Evolutionary conservation across 257 asterid species (phyloP), one percentile per base, ranked within the genome.

Genomic region (Salvia miltiorrhiza): DNA sequence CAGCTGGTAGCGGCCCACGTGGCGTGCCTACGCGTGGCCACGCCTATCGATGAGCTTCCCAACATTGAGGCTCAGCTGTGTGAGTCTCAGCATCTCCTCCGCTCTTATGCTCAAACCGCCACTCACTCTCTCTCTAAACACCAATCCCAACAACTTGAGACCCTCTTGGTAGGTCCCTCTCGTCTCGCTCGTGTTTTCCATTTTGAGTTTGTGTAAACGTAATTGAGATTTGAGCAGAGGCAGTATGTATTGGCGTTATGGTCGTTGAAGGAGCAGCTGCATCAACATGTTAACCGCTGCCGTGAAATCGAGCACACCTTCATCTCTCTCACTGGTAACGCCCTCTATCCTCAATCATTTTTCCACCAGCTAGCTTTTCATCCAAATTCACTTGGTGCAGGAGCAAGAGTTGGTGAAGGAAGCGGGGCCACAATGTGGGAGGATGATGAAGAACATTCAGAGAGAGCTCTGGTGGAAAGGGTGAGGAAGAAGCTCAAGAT

Each of bases 221-320:
- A 23, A n/a, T n/a, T n/a, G n/a, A n/a, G n/a, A n/a, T 7, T 13
- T 74, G 77, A 21, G 52, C 88, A 90, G 98, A 83, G 87, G 63
- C 97, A 88, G 76, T 90, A 93, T 68, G 69, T 88, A 92, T 72
- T 93, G 40, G 90, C 85, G 43, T 76, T 93, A 81, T 90, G 95
- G 50, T 88, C 98, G 21, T 90, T 93, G 30, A 88, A 87, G 82
- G 96, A 93, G 71, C 92, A 93, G 76, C 86, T 93, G 71, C 97
- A 93, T 87, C 93, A 90, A 67, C 98, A 93, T 83, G 97, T 93
- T 92, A 95, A 96, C 98, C 75, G 30, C 30, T 90, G 97, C 86
- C 89, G 97, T 73, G 96, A 92, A 79, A 89, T 92, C 70, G 98
- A 92, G 70, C 97, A 86, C 64, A 87, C 73, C 70, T 78, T 93